Percentiles rank a stretch among this genome's conserved stretches.
phyloP scores from a whole-genome alignment of 176 grass and related monocot genomes.

The Chloris gayana region DNA sequence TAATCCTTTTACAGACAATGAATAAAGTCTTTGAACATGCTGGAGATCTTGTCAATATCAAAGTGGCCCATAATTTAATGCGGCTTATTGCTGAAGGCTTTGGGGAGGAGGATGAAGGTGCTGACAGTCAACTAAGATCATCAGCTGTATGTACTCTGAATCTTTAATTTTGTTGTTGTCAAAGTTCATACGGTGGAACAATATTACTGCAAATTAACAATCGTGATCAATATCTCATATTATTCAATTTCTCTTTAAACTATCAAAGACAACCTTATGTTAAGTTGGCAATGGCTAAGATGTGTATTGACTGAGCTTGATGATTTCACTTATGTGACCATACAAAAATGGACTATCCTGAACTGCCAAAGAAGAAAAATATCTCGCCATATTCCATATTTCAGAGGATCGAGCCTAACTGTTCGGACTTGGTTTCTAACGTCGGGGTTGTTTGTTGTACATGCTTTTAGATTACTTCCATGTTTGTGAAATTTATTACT shows the following conservation, averaged over 20 bases:
- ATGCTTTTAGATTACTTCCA: conserved; percentile 12
- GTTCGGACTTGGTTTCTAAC: conserved; percentile 12
- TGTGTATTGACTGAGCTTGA: background rate
- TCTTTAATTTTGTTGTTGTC: background rate
- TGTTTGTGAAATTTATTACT: background rate
- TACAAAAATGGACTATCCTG: too few species aligned
- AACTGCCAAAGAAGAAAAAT: background rate
- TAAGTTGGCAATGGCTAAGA: background rate
- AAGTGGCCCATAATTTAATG: conserved; percentile 99
- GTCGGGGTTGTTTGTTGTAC: background rate
- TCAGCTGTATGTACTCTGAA: conserved; percentile 84
- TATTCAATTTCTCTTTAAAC: conserved; percentile 8
- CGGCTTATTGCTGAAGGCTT: conserved; percentile 99
- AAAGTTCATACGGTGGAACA: conserved; percentile 2
- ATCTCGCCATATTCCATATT: background rate
- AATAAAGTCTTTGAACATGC: conserved; percentile 99
- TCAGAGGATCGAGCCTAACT: background rate
- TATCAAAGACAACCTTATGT: background rate
- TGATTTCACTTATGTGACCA: conserved; percentile 1
- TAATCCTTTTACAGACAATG: conserved; percentile 75
- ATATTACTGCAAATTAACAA: background rate
- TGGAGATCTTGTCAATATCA: conserved; percentile 95
- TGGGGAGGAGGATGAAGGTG: conserved; percentile 95
- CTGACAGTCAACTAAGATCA: conserved; percentile 96
- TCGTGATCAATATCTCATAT: background rate